phyloP scores from a whole-genome alignment of 805 yeast species.

The Maudiozyma pseudohumilis region DNA sequence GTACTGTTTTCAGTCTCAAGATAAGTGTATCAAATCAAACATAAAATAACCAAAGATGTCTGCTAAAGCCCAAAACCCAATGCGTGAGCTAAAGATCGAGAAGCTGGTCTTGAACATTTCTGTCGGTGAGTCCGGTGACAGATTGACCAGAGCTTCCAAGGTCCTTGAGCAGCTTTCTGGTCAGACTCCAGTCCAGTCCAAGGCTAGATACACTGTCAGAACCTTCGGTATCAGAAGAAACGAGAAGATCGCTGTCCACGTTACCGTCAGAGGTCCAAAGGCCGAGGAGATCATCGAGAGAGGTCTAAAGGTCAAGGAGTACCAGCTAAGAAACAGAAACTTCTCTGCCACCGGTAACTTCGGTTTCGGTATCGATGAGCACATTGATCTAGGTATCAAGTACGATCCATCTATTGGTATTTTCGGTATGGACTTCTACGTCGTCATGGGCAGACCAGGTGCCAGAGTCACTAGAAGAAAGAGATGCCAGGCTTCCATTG shows the following conservation, averaged over 20 bases:
- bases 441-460: constrained; percentile 99
- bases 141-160: constrained; percentile 99
- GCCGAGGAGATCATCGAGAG: constrained; percentile 99
- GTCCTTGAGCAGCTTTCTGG: constrained; percentile 99
- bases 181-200: constrained; percentile 99
- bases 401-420: constrained; percentile 99
- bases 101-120: constrained; percentile 99
- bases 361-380: constrained; percentile 99
- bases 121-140: constrained; percentile 99
- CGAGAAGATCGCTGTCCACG: constrained; percentile 99
- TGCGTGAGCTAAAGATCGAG: constrained; percentile 99
- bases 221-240: constrained; percentile 99
- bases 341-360: constrained; percentile 99
- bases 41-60: constrained; percentile 32
- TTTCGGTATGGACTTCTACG: constrained; percentile 99
- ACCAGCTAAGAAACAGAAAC: constrained; percentile 89
- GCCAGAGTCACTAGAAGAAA: constrained; percentile 97
- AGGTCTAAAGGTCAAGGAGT: constrained; percentile 99
- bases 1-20: too few relatives aligned
- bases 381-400: constrained; percentile 99
- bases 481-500: constrained; percentile 82
- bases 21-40: too few relatives aligned
- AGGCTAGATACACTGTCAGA: constrained; percentile 99
- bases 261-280: constrained; percentile 99
- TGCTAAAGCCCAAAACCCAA: constrained; percentile 72